These are phyloP conservation scores for Podospora australis DNA, from an alignment of 495 filamentous ascomycete genomes.

Conservation along the genomic window DNA sequence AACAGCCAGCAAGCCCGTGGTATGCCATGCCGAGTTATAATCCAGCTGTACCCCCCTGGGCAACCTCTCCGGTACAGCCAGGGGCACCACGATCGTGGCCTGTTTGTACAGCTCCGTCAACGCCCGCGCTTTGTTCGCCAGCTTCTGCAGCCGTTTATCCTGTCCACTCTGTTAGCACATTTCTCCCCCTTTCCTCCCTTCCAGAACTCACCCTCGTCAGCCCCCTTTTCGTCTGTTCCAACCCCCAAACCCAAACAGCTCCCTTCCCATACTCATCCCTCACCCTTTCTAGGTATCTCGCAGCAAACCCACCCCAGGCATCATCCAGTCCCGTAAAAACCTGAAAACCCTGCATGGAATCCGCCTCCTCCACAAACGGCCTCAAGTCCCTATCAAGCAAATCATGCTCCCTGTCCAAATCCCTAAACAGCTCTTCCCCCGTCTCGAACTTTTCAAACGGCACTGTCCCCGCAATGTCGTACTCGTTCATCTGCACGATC, in stretches of 20 bases:
- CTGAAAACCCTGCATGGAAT: conserved; percentile 84
- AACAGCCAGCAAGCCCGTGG: conserved; percentile 65
- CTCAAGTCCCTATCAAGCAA: conserved; percentile 83
- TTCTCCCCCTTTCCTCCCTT: no score
- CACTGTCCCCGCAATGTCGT: conserved; percentile 66
- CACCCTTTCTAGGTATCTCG: conserved; percentile 70
- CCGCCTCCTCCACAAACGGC: conserved; percentile 84
- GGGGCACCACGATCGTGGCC: conserved; percentile 72
- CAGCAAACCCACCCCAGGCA: conserved; percentile 87
- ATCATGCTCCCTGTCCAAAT: conserved; percentile 78
- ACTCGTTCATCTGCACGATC: conserved; percentile 81
- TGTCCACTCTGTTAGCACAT: conserved; percentile 37
- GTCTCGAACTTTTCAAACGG: conserved; percentile 77
- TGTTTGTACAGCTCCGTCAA: conserved; percentile 59
- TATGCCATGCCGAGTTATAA: conserved; percentile 68
- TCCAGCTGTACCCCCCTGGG: conserved; percentile 60
- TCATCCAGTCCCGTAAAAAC: conserved; percentile 73
- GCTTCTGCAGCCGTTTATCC: conserved; percentile 43
- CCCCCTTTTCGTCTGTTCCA: conserved; percentile 54
- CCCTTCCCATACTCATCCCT: conserved; percentile 88
- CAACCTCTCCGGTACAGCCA: conserved; percentile 56
- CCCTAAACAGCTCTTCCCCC: conserved; percentile 77
- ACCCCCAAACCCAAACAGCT: conserved; percentile 77
- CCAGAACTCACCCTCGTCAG: conserved; percentile 54
- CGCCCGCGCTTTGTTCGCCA: conserved; percentile 65